These are phyloP conservation scores for Aethionema arabicum DNA, from an alignment of 345 rosid genomes.

Conservation along the genomic window DNA sequence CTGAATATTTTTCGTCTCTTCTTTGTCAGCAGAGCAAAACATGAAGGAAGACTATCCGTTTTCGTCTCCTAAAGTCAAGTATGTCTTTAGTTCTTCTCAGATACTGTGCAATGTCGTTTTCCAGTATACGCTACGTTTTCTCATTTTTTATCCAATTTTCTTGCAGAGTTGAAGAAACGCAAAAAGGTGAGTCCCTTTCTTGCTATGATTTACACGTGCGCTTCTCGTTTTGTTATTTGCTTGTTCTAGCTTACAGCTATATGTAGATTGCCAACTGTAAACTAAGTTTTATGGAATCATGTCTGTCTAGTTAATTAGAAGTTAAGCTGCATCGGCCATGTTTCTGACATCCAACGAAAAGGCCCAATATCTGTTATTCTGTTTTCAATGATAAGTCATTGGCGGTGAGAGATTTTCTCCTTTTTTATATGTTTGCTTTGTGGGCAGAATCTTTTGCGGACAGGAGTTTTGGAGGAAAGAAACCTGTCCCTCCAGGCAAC, in stretches of 20 bases:
- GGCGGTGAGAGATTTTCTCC: constrained; percentile 7
- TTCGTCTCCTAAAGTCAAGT: constrained; percentile 94
- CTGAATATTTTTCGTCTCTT: constrained; percentile 38
- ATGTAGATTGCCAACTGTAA: constrained; percentile 3
- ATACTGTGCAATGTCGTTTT: constrained; percentile 17
- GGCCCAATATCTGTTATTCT: constrained; percentile 14
- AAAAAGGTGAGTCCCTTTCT: constrained; percentile 55
- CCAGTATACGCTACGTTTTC: constrained; percentile 22
- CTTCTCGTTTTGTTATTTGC: not conserved
- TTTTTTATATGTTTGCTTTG: constrained; percentile 25
- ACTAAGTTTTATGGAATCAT: not conserved
- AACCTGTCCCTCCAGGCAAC: constrained; percentile 52
- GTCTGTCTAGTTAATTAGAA: constrained; percentile 6
- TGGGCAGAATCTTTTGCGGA: constrained; percentile 63
- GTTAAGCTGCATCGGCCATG: not conserved
- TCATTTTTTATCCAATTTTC: constrained; percentile 29
- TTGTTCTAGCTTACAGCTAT: constrained; percentile 6
- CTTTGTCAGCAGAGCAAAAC: constrained; percentile 55
- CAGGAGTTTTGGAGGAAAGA: constrained; percentile 67
- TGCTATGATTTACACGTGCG: constrained; percentile 50
- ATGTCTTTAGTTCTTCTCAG: constrained; percentile 36
- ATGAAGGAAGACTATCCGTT: constrained; percentile 79
- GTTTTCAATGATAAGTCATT: constrained; percentile 5
- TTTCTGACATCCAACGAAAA: not conserved
- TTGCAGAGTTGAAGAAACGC: constrained; percentile 76